Evolutionary conservation across 2,329 filamentous ascomycete genomes (phyloP).

Genomic region (Cladosporium velox): DNA sequence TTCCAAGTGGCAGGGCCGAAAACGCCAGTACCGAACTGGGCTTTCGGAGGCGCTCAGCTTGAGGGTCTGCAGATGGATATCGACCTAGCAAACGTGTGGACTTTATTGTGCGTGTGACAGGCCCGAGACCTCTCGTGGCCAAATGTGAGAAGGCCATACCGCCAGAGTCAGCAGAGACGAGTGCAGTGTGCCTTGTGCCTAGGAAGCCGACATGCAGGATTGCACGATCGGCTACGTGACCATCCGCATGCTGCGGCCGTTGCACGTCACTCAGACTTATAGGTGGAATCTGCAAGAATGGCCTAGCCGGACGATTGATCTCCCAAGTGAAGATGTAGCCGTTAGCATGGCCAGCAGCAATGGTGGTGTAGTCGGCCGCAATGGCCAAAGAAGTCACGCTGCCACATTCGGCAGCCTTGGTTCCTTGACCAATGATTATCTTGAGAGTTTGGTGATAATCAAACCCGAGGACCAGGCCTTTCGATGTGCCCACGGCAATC

Average conservation of each 20-base stretch:
- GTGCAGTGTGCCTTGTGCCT: constrained; percentile 86
- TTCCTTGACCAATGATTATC: constrained; percentile 88
- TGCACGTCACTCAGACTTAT: constrained; percentile 63
- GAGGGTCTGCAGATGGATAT: constrained; percentile 73
- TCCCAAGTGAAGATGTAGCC: constrained; percentile 98
- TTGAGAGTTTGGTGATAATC: constrained; percentile 97
- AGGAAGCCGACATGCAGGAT: constrained; percentile 93
- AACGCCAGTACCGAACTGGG: constrained; percentile 95
- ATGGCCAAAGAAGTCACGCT: constrained; percentile 83
- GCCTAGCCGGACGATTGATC: constrained; percentile 74
- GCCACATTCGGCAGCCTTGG: constrained; percentile 90
- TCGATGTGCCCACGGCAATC: constrained; percentile 89
- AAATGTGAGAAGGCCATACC: constrained; percentile 99
- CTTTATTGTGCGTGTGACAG: constrained; percentile 81
- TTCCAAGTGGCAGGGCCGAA: constrained; percentile 86
- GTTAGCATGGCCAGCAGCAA: constrained; percentile 85
- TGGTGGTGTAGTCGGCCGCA: constrained; percentile 88
- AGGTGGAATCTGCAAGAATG: constrained; percentile 84
- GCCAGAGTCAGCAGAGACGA: constrained; percentile 90
- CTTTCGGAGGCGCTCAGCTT: constrained; percentile 69
- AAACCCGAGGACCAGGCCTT: constrained; percentile 92
- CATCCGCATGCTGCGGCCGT: constrained; percentile 70
- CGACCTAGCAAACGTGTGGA: constrained; percentile 87
- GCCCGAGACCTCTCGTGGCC: constrained; percentile 84
- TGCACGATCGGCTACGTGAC: constrained; percentile 75